Percentiles rank a stretch among this genome's conserved stretches.
Evolutionary conservation across 495 filamentous ascomycete species (phyloP).

Genomic region (Podospora didyma): DNA sequence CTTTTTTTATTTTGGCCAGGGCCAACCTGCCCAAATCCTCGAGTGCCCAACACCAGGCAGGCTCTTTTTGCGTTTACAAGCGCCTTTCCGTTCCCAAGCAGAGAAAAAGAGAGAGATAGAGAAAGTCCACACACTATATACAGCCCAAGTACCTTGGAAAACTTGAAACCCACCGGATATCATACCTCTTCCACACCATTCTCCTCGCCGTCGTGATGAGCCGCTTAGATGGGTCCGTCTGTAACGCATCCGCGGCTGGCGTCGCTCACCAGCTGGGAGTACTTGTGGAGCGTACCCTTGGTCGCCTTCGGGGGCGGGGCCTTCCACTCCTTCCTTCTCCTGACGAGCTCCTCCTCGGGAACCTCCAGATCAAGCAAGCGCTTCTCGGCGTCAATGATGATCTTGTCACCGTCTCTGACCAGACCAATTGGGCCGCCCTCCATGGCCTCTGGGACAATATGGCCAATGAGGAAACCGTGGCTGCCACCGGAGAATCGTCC

Average conservation of each 20-base stretch:
- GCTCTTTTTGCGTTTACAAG: no score
- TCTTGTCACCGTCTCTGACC: constrained; percentile 62
- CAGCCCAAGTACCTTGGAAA: not conserved
- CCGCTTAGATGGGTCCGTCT: constrained; percentile 38
- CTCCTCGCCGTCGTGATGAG: not conserved
- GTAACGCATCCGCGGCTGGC: constrained; percentile 81
- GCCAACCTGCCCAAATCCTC: no score
- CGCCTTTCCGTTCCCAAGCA: no score
- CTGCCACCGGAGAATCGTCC: constrained; percentile 73
- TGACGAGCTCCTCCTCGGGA: constrained; percentile 58
- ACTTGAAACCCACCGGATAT: not conserved
- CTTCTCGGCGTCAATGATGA: constrained; percentile 69
- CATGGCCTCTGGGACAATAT: constrained; percentile 68
- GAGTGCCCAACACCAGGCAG: no score
- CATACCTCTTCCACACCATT: not conserved
- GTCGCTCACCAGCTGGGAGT: constrained; percentile 64
- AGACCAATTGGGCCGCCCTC: constrained; percentile 67
- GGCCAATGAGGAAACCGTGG: constrained; percentile 77
- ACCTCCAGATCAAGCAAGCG: constrained; percentile 58
- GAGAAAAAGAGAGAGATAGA: no score
- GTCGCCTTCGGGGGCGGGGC: constrained; percentile 63
- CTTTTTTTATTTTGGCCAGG: no score
- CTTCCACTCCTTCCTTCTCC: constrained; percentile 60
- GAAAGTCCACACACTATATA: not conserved
- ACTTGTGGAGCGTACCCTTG: constrained; percentile 75